Evolutionary conservation across 352 stramenopile species (phyloP), one percentile per base, ranked within the genome.

Genomic region (Aphanomyces stellatus): DNA sequence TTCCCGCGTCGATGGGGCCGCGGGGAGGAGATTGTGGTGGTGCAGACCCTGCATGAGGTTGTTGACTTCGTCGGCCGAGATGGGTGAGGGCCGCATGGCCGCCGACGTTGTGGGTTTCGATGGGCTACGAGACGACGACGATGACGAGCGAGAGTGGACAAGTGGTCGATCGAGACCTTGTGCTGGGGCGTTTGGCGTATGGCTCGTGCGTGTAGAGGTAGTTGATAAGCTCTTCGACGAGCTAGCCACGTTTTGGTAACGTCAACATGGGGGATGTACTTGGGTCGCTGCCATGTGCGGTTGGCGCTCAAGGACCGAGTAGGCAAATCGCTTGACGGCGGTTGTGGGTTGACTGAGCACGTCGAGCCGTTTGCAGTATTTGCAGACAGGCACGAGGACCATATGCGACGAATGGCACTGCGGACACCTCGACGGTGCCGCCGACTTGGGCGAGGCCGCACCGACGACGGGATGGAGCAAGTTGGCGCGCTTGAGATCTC

Each of bases 281-380:
- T 51, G 55, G 17, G 4, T 28, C 4, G 55, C 33, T 17, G 25
- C 19, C 13, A 64, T 64, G 3, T 15, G 19, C 10, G 55, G 55
- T 10, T 64, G 11, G 4, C 28, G 19, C 15, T 64, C 55, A 8
- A 64, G 19, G 10, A 64, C 10, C 11, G 33, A 19, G 28, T 51
- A 64, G 3, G 35, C 55, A 35, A 31, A 46, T 19, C 55, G 55
- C 37, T 64, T 64, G 4, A 46, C n/a, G 3, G 25, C 22, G 6
- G 55, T 64, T 22, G 35, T 35, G 35, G 13, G 33, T 10, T 51
- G 4, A 4, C 17, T 25, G 2, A 64, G 25, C 8, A 64, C 33
- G 19, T 49, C 31, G 22, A 64, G 33, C 40, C 30, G 49, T 22
- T 64, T 49, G 55, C 55, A 64, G 55, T 64, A 64, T 46, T 43